These are phyloP conservation scores for Diaporthe vaccinii DNA, from an alignment of 2,329 filamentous ascomycete genomes.

Conservation along the genomic window DNA sequence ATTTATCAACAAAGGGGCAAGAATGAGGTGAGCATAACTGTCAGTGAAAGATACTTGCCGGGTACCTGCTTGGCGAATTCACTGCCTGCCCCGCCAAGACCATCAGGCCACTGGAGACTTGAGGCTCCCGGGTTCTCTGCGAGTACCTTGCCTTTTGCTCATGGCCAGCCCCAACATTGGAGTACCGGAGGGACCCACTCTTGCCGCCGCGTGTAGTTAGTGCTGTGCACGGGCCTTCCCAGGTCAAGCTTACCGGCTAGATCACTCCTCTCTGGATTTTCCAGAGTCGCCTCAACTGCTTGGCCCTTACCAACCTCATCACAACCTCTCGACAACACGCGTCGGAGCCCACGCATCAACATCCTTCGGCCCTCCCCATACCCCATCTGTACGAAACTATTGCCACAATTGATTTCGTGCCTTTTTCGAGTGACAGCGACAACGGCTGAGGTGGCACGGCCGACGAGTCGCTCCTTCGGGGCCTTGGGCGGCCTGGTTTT, in stretches of 20 bases:
- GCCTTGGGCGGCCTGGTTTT: slow-evolving; percentile 55
- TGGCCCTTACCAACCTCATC: slow-evolving; percentile 52
- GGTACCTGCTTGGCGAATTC: neutral
- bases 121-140: neutral
- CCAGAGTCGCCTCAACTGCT: slow-evolving; percentile 43
- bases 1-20: slow-evolving; percentile 7
- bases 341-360: slow-evolving; percentile 62
- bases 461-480: slow-evolving; percentile 51
- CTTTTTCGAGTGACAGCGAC: slow-evolving; percentile 59
- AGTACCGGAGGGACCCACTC: slow-evolving; percentile 19
- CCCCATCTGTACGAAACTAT: slow-evolving; percentile 51
- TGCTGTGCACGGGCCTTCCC: slow-evolving; percentile 22
- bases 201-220: slow-evolving; percentile 3
- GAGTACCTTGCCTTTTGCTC: neutral
- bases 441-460: slow-evolving; percentile 53
- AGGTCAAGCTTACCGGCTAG: slow-evolving; percentile 24
- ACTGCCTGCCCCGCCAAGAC: neutral
- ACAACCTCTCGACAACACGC: slow-evolving; percentile 62
- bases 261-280: slow-evolving; percentile 41
- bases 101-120: neutral
- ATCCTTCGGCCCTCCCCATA: slow-evolving; percentile 50
- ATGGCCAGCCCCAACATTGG: neutral
- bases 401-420: slow-evolving; percentile 52
- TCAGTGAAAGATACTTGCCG: neutral
- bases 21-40: neutral